phyloP scores from a whole-genome alignment of 345 rosid genomes.

The sweet orange (Citrus sinensis) region DNA sequence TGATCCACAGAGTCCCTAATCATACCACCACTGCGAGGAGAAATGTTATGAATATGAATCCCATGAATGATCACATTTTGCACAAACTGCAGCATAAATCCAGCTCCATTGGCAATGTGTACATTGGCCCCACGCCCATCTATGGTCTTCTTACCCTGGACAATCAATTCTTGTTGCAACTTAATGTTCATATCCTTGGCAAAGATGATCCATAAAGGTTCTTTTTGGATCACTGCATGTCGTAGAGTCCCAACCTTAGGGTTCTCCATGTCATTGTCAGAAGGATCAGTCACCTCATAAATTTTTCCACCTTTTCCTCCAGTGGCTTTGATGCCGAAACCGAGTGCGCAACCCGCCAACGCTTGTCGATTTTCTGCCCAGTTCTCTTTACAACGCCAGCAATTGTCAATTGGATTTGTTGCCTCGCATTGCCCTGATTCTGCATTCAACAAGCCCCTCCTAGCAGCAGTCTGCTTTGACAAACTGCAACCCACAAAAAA shows the following conservation, averaged over 20 bases:
- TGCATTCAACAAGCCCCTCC: not conserved
- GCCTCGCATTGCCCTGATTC: conserved; percentile 34
- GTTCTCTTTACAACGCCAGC: conserved; percentile 46
- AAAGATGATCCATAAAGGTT: conserved; percentile 83
- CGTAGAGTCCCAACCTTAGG: conserved; percentile 81
- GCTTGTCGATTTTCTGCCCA: conserved; percentile 55
- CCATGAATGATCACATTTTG: conserved; percentile 68
- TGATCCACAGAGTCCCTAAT: conserved; percentile 68
- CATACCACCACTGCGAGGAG: conserved; percentile 41
- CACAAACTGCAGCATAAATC: conserved; percentile 63
- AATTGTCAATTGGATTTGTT: conserved; percentile 58
- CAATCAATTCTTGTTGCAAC: conserved; percentile 57
- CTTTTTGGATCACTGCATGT: conserved; percentile 60
- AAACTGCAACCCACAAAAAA: too few relatives aligned
- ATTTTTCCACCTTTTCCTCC: conserved; percentile 56
- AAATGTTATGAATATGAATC: conserved; percentile 53
- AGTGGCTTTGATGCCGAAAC: conserved; percentile 59
- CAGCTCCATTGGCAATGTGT: conserved; percentile 58
- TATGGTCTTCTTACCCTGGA: conserved; percentile 57
- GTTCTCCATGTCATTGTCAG: conserved; percentile 47
- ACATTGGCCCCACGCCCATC: conserved; percentile 71
- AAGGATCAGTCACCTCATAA: conserved; percentile 54
- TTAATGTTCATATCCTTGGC: conserved; percentile 56
- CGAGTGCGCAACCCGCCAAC: conserved; percentile 58
- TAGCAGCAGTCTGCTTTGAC: too few relatives aligned